Conservation (phyloP, 2,329 filamentous ascomycete species). For the Xylaria sp. region DNA sequence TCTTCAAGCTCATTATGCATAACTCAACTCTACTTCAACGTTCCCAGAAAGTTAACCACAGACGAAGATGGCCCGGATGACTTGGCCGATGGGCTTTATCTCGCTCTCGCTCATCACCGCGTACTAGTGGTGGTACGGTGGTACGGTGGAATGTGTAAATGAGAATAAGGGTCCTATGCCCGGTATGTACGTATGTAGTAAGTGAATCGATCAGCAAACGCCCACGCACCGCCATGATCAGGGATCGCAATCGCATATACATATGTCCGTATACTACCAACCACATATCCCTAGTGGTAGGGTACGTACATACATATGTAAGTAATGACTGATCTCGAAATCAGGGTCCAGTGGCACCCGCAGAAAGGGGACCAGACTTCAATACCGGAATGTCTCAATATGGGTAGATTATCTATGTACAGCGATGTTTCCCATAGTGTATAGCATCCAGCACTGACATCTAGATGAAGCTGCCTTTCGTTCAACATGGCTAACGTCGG, state of each 20-base stretch:
- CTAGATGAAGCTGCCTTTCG: background rate
- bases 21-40: slow-evolving; percentile 8
- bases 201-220: slow-evolving; percentile 2
- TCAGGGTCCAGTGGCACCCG: background rate
- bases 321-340: background rate
- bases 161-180: slow-evolving; percentile 27
- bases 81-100: slow-evolving; percentile 1
- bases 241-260: background rate
- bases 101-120: background rate
- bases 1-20: slow-evolving; percentile 7
- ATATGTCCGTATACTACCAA: background rate
- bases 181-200: background rate
- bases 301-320: slow-evolving; percentile 3
- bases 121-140: slow-evolving; percentile 14
- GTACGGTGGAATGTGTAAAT: slow-evolving; percentile 9
- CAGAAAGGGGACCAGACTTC: background rate
- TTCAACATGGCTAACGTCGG: background rate
- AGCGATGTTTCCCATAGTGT: background rate
- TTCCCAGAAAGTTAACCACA: background rate
- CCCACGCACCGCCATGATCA: background rate
- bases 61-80: slow-evolving; percentile 10
- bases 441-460: background rate
- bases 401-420: background rate
- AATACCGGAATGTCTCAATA: background rate
- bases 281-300: background rate